phyloP scores from a whole-genome alignment of 805 yeast genomes.

The Metschnikowia santaceciliae region DNA sequence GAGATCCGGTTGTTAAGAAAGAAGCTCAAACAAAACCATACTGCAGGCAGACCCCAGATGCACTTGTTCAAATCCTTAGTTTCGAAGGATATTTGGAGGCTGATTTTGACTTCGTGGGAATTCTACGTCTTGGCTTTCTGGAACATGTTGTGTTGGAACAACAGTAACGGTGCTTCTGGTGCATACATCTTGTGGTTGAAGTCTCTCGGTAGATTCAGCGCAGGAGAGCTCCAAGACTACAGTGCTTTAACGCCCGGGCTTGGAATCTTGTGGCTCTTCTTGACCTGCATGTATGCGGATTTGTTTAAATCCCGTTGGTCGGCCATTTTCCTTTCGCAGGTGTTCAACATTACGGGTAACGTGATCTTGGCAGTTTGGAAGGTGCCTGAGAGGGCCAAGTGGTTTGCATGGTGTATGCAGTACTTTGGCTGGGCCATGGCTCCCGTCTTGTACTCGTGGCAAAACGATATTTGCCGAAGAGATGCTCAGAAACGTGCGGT shows the following conservation, averaged over 20 bases:
- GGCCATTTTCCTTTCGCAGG: conserved; percentile 50
- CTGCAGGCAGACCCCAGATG: conserved; percentile 17
- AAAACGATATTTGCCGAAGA: conserved; percentile 53
- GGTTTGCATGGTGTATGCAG: conserved; percentile 60
- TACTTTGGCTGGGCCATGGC: conserved; percentile 64
- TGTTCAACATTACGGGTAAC: conserved; percentile 53
- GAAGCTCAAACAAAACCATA: conserved; percentile 16
- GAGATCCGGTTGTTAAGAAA: conserved; percentile 35
- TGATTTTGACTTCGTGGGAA: conserved; percentile 54
- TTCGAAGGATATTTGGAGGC: conserved; percentile 44
- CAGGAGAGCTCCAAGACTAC: conserved; percentile 34
- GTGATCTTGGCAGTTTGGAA: conserved; percentile 56
- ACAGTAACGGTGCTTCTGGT: conserved; percentile 53
- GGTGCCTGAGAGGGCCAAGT: conserved; percentile 53
- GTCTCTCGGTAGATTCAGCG: conserved; percentile 21
- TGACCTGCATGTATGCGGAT: conserved; percentile 38
- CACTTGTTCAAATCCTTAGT: conserved; percentile 14
- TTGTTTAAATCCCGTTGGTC: conserved; percentile 42
- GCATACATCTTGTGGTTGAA: conserved; percentile 59
- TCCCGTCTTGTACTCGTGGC: conserved; percentile 56
- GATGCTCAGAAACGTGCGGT: conserved; percentile 55
- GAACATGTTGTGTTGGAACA: conserved; percentile 61
- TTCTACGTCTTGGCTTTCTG: conserved; percentile 53
- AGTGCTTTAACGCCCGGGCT: conserved; percentile 47
- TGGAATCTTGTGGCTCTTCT: conserved; percentile 37